Evolutionary conservation across 2,329 filamentous ascomycete species (phyloP).

Genomic region (Ilyonectria mors-panacis): DNA sequence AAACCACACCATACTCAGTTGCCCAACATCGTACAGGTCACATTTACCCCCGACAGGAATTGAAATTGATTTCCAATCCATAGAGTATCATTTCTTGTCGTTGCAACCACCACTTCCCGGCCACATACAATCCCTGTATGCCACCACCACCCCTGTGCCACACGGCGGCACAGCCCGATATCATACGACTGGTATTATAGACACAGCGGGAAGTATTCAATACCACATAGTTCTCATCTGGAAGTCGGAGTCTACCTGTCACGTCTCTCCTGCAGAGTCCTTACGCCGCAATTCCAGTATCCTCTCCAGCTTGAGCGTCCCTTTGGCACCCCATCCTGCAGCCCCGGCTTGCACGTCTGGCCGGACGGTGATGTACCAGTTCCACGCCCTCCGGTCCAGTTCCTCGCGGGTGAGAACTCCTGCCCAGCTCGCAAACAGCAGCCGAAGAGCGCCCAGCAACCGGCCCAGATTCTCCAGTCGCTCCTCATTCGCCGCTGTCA

Average conservation of each 20-base stretch:
- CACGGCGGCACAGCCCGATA: conserved; percentile 24
- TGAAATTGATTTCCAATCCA: not conserved
- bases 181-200: conserved; percentile 23
- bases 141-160: conserved; percentile 17
- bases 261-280: conserved; percentile 17
- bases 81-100: not conserved
- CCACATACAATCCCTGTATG: conserved; percentile 21
- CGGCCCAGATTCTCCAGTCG: conserved; percentile 79
- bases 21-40: not conserved
- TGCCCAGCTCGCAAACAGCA: conserved; percentile 83
- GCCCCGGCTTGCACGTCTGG: conserved; percentile 82
- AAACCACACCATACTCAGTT: not conserved
- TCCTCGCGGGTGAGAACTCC: conserved; percentile 74
- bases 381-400: conserved; percentile 83
- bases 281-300: conserved; percentile 72
- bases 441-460: conserved; percentile 78
- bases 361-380: conserved; percentile 84
- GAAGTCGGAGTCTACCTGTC: not conserved
- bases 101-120: conserved; percentile 12
- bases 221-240: not conserved
- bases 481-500: conserved; percentile 67
- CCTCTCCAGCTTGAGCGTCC: conserved; percentile 74
- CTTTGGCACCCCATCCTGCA: conserved; percentile 88
- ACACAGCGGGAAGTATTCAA: conserved; percentile 4
- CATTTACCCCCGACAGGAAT: not conserved